Evolutionary conservation across 345 rosid species (phyloP).

Genomic region (Laguncularia racemosa): DNA sequence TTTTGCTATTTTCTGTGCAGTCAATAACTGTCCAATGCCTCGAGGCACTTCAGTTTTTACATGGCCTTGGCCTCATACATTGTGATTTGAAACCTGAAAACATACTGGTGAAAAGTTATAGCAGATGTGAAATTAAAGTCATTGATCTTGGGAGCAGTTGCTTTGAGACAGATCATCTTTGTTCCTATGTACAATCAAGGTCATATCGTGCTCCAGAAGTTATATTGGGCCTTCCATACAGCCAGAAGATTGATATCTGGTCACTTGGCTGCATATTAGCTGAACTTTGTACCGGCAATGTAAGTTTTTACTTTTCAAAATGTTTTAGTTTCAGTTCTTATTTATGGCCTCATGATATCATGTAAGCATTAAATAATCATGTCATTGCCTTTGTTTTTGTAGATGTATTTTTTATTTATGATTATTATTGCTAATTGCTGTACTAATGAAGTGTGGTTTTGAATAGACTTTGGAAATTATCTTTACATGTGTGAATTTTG

Average conservation of each 20-base stretch:
- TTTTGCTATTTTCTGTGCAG: slow-evolving; percentile 35
- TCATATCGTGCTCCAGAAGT: slow-evolving; percentile 99
- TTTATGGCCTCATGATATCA: background rate
- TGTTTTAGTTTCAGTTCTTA: background rate
- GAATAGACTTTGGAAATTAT: too few species aligned
- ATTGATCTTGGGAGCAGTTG: slow-evolving; percentile 99
- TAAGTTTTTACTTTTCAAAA: slow-evolving; percentile 35
- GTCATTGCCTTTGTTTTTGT: too few species aligned
- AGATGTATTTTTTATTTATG: too few species aligned
- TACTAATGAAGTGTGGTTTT: too few species aligned
- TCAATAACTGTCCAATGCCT: slow-evolving; percentile 92
- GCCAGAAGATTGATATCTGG: slow-evolving; percentile 97
- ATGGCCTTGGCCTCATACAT: slow-evolving; percentile 94
- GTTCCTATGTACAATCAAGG: slow-evolving; percentile 97
- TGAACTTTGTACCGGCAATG: slow-evolving; percentile 96
- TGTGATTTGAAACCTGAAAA: slow-evolving; percentile 98
- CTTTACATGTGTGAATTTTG: too few species aligned
- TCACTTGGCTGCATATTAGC: slow-evolving; percentile 99
- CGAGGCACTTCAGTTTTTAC: slow-evolving; percentile 92
- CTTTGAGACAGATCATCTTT: slow-evolving; percentile 95
- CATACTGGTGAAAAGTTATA: slow-evolving; percentile 91
- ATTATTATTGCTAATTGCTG: too few species aligned
- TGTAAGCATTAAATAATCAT: background rate
- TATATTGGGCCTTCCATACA: slow-evolving; percentile 86
- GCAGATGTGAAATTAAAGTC: slow-evolving; percentile 96